Evolutionary conservation across 2,329 filamentous ascomycete genomes (phyloP).

Genomic region (Calonectria pseudoturangicola): DNA sequence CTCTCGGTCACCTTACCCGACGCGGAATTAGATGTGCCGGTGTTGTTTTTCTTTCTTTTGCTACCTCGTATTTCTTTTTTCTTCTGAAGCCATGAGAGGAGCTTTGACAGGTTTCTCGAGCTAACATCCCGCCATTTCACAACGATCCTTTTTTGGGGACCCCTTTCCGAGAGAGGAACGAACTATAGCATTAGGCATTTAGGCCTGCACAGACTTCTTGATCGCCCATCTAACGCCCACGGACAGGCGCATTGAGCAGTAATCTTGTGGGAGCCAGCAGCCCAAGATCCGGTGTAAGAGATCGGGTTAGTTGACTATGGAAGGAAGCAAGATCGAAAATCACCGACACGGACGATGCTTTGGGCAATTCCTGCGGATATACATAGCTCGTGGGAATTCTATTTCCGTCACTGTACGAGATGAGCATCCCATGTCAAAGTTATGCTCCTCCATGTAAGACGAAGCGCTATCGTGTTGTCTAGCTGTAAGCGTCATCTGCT

Average conservation of each 20-base stretch:
- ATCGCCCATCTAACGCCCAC: neutral
- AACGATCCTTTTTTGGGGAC: neutral
- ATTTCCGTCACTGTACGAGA: neutral
- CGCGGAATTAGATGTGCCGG: constrained; percentile 11
- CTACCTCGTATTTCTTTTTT: neutral
- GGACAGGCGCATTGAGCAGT: neutral
- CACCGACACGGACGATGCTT: constrained; percentile 7
- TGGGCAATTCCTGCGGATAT: neutral
- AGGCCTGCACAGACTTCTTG: constrained; percentile 4
- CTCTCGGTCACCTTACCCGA: constrained; percentile 19
- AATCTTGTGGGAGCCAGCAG: neutral
- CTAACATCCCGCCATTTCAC: neutral
- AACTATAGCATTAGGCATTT: neutral
- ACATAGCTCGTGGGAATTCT: neutral
- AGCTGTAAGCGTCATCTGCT: neutral
- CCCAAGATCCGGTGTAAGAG: constrained; percentile 9
- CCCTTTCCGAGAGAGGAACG: neutral
- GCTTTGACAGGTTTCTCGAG: constrained; percentile 1
- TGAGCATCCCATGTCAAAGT: neutral
- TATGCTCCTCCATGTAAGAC: too few species aligned
- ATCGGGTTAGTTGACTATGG: constrained; percentile 1
- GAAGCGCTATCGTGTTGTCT: neutral
- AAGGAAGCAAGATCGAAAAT: constrained; percentile 9
- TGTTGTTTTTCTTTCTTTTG: constrained; percentile 2
- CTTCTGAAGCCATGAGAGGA: constrained; percentile 3